Conservation (phyloP, 2,329 filamentous ascomycete genomes). For the Aspergillus aculeatus region DNA sequence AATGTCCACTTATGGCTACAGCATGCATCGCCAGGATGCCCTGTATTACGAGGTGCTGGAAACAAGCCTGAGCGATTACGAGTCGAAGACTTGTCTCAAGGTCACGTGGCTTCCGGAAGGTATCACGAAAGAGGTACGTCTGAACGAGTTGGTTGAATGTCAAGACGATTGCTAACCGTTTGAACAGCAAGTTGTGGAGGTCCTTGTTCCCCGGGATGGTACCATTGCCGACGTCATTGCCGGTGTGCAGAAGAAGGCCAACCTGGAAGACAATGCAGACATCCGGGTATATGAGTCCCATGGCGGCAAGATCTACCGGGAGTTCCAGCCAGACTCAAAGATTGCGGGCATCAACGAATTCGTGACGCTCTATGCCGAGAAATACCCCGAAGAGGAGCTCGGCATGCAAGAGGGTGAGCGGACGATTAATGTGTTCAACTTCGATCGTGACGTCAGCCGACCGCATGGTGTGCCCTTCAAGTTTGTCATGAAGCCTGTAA, state of each 20-base stretch:
- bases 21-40: slow-evolving; percentile 68
- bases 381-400: slow-evolving; percentile 68
- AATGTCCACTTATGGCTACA: slow-evolving; percentile 68
- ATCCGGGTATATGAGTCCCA: slow-evolving; percentile 82
- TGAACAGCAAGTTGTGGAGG: slow-evolving; percentile 68
- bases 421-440: slow-evolving; percentile 82
- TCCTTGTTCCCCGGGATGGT: slow-evolving; percentile 85
- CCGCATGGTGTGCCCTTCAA: slow-evolving; percentile 87
- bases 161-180: slow-evolving; percentile 15
- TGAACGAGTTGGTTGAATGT: not conserved
- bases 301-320: slow-evolving; percentile 78
- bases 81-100: slow-evolving; percentile 86
- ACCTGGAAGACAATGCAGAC: slow-evolving; percentile 72
- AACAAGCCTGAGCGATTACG: slow-evolving; percentile 87
- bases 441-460: slow-evolving; percentile 82
- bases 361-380: slow-evolving; percentile 75
- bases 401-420: slow-evolving; percentile 63
- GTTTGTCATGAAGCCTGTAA: slow-evolving; percentile 78
- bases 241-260: slow-evolving; percentile 75
- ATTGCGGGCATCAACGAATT: slow-evolving; percentile 88
- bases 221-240: slow-evolving; percentile 75
- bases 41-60: slow-evolving; percentile 93
- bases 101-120: slow-evolving; percentile 85
- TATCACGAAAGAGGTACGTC: slow-evolving; percentile 77
- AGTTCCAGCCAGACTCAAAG: slow-evolving; percentile 66